Evolutionary conservation across 768 basidiomycete genomes (phyloP).

Genomic region (Amanita phalloides): DNA sequence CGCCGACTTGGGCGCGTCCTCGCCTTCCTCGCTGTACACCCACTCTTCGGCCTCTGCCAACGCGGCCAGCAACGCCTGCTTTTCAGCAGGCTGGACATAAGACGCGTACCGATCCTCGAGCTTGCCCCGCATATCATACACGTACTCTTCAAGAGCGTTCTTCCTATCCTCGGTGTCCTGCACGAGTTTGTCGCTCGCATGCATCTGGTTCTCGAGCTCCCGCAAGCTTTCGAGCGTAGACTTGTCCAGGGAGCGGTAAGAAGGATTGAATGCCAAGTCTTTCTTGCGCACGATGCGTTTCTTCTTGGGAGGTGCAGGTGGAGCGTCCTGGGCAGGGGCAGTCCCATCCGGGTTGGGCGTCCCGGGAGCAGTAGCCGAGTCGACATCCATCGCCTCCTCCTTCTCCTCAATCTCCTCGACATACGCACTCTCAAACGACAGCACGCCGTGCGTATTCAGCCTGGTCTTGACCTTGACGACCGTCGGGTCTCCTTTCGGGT

Average conservation of each 20-base stretch:
- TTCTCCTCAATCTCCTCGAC: slow-evolving; percentile 74
- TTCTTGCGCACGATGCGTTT: slow-evolving; percentile 81
- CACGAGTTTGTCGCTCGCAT: slow-evolving; percentile 88
- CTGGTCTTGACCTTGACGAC: slow-evolving; percentile 88
- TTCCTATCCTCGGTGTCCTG: slow-evolving; percentile 98
- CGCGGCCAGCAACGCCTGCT: slow-evolving; percentile 58
- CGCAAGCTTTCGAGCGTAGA: slow-evolving; percentile 49
- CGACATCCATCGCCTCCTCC: slow-evolving; percentile 35
- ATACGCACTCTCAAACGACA: slow-evolving; percentile 83
- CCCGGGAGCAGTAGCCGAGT: slow-evolving; percentile 36
- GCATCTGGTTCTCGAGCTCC: slow-evolving; percentile 86
- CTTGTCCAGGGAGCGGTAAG: slow-evolving; percentile 55
- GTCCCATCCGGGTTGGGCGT: slow-evolving; percentile 24
- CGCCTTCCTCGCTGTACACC: slow-evolving; percentile 95
- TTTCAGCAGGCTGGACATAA: slow-evolving; percentile 70
- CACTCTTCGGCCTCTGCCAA: slow-evolving; percentile 85
- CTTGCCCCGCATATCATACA: slow-evolving; percentile 91
- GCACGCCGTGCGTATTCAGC: slow-evolving; percentile 75
- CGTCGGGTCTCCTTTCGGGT: slow-evolving; percentile 60
- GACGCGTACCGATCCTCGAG: slow-evolving; percentile 79
- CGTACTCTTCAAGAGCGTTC: slow-evolving; percentile 97
- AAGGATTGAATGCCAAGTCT: slow-evolving; percentile 63
- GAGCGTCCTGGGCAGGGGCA: slow-evolving; percentile 15
- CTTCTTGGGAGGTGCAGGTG: slow-evolving; percentile 57
- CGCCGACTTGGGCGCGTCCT: slow-evolving; percentile 92